Conservation (phyloP, 2,329 filamentous ascomycete genomes). For the Pyrenophora teres region DNA sequence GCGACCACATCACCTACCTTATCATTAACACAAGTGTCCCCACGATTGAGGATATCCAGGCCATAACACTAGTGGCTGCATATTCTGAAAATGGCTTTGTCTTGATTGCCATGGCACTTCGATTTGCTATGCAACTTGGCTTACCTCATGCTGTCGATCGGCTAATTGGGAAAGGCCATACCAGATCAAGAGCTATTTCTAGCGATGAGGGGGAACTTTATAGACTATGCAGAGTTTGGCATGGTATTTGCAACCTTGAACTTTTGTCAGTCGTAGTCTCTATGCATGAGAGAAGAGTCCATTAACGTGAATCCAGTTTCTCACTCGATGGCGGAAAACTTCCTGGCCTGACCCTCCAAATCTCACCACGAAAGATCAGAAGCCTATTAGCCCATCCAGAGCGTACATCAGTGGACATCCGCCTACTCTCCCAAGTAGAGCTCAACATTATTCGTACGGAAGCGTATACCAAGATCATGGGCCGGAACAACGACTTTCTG, state of each 20-base stretch:
- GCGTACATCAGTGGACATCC: conserved; percentile 56
- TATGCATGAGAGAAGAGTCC: not conserved
- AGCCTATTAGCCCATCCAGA: conserved; percentile 52
- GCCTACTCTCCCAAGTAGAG: conserved; percentile 59
- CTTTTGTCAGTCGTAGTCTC: conserved; percentile 40
- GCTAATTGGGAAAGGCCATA: conserved; percentile 44
- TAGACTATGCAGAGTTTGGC: conserved; percentile 54
- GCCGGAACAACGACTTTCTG: conserved; percentile 8
- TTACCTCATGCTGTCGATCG: conserved; percentile 48
- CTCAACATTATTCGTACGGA: conserved; percentile 50
- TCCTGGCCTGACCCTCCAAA: conserved; percentile 44
- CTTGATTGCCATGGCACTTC: conserved; percentile 56
- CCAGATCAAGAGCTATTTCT: conserved; percentile 3
- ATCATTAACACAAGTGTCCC: conserved; percentile 50
- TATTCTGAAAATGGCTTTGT: conserved; percentile 60
- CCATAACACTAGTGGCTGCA: conserved; percentile 57
- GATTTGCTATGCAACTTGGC: conserved; percentile 57
- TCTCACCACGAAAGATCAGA: conserved; percentile 52
- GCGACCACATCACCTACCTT: conserved; percentile 53
- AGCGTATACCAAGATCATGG: conserved; percentile 32
- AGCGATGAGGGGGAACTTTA: conserved; percentile 43
- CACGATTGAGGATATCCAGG: conserved; percentile 57
- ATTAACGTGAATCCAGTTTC: conserved; percentile 39
- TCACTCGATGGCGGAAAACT: conserved; percentile 54
- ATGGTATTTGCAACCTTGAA: conserved; percentile 58